Base-by-base conservation (phyloP, 2,329 filamentous ascomycete species). In the Xylaria sp. region DNA sequence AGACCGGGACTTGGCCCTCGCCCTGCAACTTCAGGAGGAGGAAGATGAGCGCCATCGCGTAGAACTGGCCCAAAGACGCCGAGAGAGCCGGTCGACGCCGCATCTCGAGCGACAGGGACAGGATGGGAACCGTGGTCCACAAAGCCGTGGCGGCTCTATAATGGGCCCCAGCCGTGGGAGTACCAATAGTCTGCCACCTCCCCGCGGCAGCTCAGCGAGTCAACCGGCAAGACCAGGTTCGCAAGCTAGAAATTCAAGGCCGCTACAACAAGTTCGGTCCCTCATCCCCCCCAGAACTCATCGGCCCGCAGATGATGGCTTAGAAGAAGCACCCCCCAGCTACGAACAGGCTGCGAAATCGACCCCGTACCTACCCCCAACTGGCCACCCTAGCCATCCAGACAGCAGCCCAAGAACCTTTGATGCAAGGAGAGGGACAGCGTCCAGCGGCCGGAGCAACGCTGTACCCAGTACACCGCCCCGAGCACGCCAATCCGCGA, bases 21-120 rank as follows among this genome's bases (percentile, higher is more conserved):
- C 93, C 0, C 79, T 99, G 5, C 94, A 97, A 70, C 82, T 97
- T 1, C 93, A 97, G 72, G 94, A 97, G 69, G 92, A 96, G 71
- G 93, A 97, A 73, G 91, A 97, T 64, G 87, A 91, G 68, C 83
- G 86, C 11, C 85, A 92, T 64, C 82, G 83, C n/a, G 67, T 70
- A 5, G 81, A 84, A 54, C 81, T 85, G 53, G 84, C 83, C 8
- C 82, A 86, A 1, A 80, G 87, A 6, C 78, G 80, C 9, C 79
- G 84, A n/a, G 87, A 92, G 71, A 85, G 84, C 57, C 77, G 90
- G 0, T 89, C 86, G 0, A 86, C 89, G 68, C 84, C 86, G 63
- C 89, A 82, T 65, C 89, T 92, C 59, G 84, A 88, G 66, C 84
- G 85, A 64, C 83, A 87, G 69, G 82, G 77, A 4, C 75, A 76